Base-by-base conservation (phyloP, 148 eudicot genomes). In the Fagopyrum homotropicum region DNA sequence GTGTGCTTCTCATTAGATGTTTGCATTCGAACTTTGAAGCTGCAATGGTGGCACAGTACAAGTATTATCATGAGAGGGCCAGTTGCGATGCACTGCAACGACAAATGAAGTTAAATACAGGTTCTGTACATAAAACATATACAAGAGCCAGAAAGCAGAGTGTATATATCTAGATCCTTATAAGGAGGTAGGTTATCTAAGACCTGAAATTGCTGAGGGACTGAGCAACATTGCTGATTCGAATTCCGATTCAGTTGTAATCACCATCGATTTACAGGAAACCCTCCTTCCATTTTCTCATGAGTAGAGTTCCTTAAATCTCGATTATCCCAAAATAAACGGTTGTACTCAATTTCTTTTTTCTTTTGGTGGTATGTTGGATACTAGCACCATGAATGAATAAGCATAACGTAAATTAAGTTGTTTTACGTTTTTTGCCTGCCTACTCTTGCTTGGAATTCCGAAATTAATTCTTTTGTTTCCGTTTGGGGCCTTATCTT, bases 81-180 rank as follows among this genome's bases (percentile, higher is more conserved):
- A 59, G 64, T 30, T 7, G 66, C 64, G 4, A 9, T n/a, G 64
- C 64, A 59, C 64, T 5, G 6, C 60, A 55, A 22, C 17, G 60
- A 43, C 4, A 75, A 78, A 47, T 69, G 64, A 63, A 69, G 40
- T 7, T 44, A 45, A 68, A 49, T 80, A 68, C 40, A 52, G 26
- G 71, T 43, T 66, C 19, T 66, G 71, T 66, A 66, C 71, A 66
- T 66, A 66, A 35, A 35, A 43, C 71, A 66, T 66, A 66, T 40
- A 66, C 71, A 66, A 14, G 71, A 66, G 71, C 71, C 46, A 66
- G 14, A 66, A 66, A 66, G 19, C 71, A 66, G 71, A 66, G 47
- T 66, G 71, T 66, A 66, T 40, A 66, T 66, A 66, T 43, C 71
- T 66, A 66, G 71, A 66, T 66, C 46, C 71, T 66, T 66, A 66